A percentile compares a stretch with the other conserved stretches of the same genome.
phyloP scores from a whole-genome alignment of 2,329 filamentous ascomycete genomes.

The Ceratocystis alfenasii region DNA sequence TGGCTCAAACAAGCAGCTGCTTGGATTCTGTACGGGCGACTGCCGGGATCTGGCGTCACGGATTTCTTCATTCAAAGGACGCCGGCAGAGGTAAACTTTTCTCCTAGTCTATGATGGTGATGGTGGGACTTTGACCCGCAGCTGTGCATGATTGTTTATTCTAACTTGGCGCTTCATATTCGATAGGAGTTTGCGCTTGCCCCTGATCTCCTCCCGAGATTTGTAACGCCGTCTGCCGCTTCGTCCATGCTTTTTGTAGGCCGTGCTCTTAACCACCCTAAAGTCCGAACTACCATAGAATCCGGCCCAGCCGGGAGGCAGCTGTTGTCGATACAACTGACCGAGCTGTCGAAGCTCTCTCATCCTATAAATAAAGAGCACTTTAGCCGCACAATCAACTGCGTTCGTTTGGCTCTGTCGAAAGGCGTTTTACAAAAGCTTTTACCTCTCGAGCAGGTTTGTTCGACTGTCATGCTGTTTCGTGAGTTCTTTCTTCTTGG shows the following conservation, averaged over 20 bases:
- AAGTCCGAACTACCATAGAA: slow-evolving; percentile 41
- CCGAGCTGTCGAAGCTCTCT: slow-evolving; percentile 52
- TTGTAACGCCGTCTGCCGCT: slow-evolving; percentile 63
- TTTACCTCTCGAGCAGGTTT: slow-evolving; percentile 62
- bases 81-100: slow-evolving; percentile 22
- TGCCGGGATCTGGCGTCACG: slow-evolving; percentile 61
- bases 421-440: slow-evolving; percentile 73
- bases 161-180: not conserved
- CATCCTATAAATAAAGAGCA: slow-evolving; percentile 21
- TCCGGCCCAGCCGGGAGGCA: slow-evolving; percentile 40
- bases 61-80: slow-evolving; percentile 59
- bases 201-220: slow-evolving; percentile 56
- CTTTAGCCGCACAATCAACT: slow-evolving; percentile 59
- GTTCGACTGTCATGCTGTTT: slow-evolving; percentile 64
- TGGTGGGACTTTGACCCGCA: not conserved
- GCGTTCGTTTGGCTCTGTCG: slow-evolving; percentile 70
- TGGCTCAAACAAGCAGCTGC: slow-evolving; percentile 86
- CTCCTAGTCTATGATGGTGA: not conserved
- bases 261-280: slow-evolving; percentile 74
- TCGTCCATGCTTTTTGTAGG: slow-evolving; percentile 84
- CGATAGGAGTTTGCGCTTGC: slow-evolving; percentile 43
- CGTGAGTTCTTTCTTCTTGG: slow-evolving; percentile 80
- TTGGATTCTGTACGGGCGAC: slow-evolving; percentile 79
- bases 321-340: slow-evolving; percentile 56
- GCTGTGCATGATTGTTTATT: not conserved